A percentile compares a stretch with the other conserved stretches of the same genome.
phyloP scores from a whole-genome alignment of 495 filamentous ascomycete species.

The Penicillium mononematosum region DNA sequence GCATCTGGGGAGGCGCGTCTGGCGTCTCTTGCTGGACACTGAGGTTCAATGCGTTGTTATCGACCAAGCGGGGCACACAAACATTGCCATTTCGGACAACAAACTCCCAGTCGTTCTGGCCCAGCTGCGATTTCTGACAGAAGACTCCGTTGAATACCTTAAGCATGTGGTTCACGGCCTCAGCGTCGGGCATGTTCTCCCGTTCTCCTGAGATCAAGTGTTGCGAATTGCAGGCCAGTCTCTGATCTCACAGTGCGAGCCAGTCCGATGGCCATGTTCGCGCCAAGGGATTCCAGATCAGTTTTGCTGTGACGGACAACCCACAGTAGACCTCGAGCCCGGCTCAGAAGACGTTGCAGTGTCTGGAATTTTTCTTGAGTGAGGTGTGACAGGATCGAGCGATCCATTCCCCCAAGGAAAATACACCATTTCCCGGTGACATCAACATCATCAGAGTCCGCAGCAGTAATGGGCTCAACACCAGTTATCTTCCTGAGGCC shows the following conservation, averaged over 20 bases:
- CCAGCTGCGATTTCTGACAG: slow-evolving; percentile 21
- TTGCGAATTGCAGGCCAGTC: slow-evolving; percentile 30
- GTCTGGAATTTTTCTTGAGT: slow-evolving; percentile 24
- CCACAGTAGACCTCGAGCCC: slow-evolving; percentile 33
- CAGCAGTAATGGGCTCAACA: slow-evolving; percentile 3
- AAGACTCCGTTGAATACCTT: slow-evolving; percentile 30
- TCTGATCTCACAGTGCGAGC: slow-evolving; percentile 36
- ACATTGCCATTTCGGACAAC: slow-evolving; percentile 26
- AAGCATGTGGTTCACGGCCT: slow-evolving; percentile 23
- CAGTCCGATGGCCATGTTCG: slow-evolving; percentile 33
- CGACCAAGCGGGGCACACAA: slow-evolving; percentile 30
- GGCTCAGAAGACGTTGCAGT: slow-evolving; percentile 25
- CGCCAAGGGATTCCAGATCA: slow-evolving; percentile 19
- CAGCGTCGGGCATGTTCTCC: slow-evolving; percentile 13
- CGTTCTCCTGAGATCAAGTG: slow-evolving; percentile 29
- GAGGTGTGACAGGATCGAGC: slow-evolving; percentile 24
- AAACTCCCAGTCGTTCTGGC: slow-evolving; percentile 32
- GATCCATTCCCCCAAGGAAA: slow-evolving; percentile 30
- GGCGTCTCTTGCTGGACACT: slow-evolving; percentile 27
- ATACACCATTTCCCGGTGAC: slow-evolving; percentile 35
- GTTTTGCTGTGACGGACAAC: slow-evolving; percentile 20
- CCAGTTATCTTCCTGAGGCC: slow-evolving; percentile 19
- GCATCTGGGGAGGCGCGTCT: slow-evolving; percentile 23
- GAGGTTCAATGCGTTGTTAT: slow-evolving; percentile 28
- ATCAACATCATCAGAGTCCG: slow-evolving; percentile 14